A percentile compares a stretch with the other conserved stretches of the same genome.
Conservation (phyloP, 2,329 filamentous ascomycete species). For the Davidsoniella australis region DNA sequence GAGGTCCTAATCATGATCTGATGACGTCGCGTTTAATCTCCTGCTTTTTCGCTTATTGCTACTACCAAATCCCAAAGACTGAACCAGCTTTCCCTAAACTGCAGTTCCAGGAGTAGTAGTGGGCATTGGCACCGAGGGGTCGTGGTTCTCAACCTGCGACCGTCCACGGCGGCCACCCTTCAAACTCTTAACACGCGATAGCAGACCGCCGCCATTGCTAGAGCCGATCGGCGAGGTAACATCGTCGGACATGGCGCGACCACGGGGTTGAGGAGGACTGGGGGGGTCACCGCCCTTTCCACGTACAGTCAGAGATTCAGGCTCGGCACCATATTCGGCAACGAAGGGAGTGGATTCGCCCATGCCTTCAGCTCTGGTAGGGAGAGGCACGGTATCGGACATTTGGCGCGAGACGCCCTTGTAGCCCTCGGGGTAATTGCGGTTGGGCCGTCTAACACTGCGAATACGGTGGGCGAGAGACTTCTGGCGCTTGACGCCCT, state of each 20-base stretch:
- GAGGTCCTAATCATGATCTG: slow-evolving; percentile 1
- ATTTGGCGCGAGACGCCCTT: slow-evolving; percentile 22
- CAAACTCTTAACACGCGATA: slow-evolving; percentile 68
- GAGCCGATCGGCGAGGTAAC: not conserved
- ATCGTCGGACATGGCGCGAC: slow-evolving; percentile 10
- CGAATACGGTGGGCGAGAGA: slow-evolving; percentile 84
- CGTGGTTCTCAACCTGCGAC: slow-evolving; percentile 10
- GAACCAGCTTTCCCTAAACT: slow-evolving; percentile 20
- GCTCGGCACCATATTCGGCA: slow-evolving; percentile 45
- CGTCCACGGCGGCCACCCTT: slow-evolving; percentile 42
- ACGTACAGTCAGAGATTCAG: slow-evolving; percentile 33
- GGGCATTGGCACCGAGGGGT: slow-evolving; percentile 11
- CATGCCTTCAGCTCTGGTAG: slow-evolving; percentile 11
- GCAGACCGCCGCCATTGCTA: slow-evolving; percentile 39
- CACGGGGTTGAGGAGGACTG: slow-evolving; percentile 8
- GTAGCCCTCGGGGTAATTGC: slow-evolving; percentile 22
- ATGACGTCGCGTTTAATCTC: not conserved
- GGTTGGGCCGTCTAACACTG: slow-evolving; percentile 47
- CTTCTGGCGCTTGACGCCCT: slow-evolving; percentile 73
- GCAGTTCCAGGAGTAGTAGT: slow-evolving; percentile 22
- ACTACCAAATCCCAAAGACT: slow-evolving; percentile 10
- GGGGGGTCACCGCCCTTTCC: slow-evolving; percentile 18
- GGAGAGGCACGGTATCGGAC: slow-evolving; percentile 21
- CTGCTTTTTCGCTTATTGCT: slow-evolving; percentile 5
- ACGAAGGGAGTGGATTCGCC: slow-evolving; percentile 8